phyloP scores from a whole-genome alignment of 2,329 filamentous ascomycete genomes.

The Xylariales sp. region DNA sequence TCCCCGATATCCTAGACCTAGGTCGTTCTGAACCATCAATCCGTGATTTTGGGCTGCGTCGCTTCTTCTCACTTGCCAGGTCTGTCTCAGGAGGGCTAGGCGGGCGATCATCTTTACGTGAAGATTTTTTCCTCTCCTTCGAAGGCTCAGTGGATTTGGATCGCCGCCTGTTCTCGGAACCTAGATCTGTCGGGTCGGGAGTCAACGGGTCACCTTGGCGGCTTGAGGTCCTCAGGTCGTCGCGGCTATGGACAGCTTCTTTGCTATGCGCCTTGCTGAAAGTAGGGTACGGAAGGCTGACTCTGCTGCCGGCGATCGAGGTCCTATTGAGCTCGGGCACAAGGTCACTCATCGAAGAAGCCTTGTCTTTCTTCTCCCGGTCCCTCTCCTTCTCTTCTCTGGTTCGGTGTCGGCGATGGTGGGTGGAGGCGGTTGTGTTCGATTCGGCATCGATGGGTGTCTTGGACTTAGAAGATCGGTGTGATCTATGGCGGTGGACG shows the following conservation, averaged over 20 bases:
- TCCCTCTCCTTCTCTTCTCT: slow-evolving; percentile 49
- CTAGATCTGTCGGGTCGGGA: slow-evolving; percentile 78
- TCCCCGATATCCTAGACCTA: slow-evolving; percentile 58
- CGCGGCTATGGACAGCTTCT: slow-evolving; percentile 77
- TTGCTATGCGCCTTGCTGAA: slow-evolving; percentile 85
- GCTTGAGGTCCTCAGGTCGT: slow-evolving; percentile 56
- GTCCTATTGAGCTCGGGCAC: slow-evolving; percentile 48
- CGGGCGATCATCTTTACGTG: slow-evolving; percentile 62
- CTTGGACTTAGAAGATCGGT: slow-evolving; percentile 47
- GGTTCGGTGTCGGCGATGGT: slow-evolving; percentile 49
- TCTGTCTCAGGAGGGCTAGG: slow-evolving; percentile 74
- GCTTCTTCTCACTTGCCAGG: slow-evolving; percentile 60
- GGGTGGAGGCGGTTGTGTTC: slow-evolving; percentile 41
- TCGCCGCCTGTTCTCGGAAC: slow-evolving; percentile 60
- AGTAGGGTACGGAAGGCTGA: slow-evolving; percentile 50
- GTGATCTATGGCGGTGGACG: slow-evolving; percentile 44
- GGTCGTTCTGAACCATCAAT: slow-evolving; percentile 55
- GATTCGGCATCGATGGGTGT: slow-evolving; percentile 44
- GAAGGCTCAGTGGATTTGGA: slow-evolving; percentile 61
- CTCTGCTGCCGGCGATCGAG: slow-evolving; percentile 45
- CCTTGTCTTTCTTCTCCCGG: slow-evolving; percentile 45
- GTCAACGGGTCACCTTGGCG: slow-evolving; percentile 64
- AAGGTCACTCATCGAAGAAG: slow-evolving; percentile 49
- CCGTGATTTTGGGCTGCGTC: slow-evolving; percentile 53
- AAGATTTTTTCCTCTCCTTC: slow-evolving; percentile 56